Evolutionary conservation across 2,329 filamentous ascomycete genomes (phyloP).

Genomic region (Helicocarpus griseus): DNA sequence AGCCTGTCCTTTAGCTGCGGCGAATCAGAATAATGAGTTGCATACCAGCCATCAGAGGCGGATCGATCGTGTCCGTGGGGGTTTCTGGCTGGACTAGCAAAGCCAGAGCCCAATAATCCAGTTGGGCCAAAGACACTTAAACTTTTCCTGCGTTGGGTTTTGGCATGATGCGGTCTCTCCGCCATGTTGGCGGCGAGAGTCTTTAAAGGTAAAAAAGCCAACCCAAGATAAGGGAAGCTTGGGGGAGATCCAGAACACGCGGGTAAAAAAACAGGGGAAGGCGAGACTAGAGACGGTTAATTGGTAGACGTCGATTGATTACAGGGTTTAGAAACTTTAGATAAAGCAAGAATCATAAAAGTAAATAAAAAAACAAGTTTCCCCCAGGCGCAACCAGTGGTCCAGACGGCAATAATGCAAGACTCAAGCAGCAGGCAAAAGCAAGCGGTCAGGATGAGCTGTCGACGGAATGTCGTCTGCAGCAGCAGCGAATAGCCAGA

Average conservation of each 20-base stretch:
- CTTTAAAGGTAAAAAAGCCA: not conserved
- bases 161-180: constrained; percentile 9
- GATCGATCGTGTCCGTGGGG: constrained; percentile 24
- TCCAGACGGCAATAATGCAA: too few relatives aligned
- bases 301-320: not conserved
- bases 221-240: not conserved
- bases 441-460: not conserved
- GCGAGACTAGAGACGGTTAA: not conserved
- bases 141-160: constrained; percentile 24
- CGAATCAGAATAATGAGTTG: constrained; percentile 7
- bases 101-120: constrained; percentile 8
- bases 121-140: constrained; percentile 22
- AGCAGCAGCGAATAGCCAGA: not conserved
- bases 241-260: not conserved
- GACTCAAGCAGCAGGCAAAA: too few relatives aligned
- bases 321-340: not conserved
- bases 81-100: not conserved
- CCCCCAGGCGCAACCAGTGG: not conserved
- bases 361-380: not conserved
- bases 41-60: constrained; percentile 27
- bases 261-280: not conserved
- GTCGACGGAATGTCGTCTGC: not conserved
- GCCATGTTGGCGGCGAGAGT: constrained; percentile 12
- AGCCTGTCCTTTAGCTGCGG: not conserved
- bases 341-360: not conserved